These are phyloP conservation scores for Theobroma grandiflorum DNA, from an alignment of 441 rosid species.

Conservation along the genomic window DNA sequence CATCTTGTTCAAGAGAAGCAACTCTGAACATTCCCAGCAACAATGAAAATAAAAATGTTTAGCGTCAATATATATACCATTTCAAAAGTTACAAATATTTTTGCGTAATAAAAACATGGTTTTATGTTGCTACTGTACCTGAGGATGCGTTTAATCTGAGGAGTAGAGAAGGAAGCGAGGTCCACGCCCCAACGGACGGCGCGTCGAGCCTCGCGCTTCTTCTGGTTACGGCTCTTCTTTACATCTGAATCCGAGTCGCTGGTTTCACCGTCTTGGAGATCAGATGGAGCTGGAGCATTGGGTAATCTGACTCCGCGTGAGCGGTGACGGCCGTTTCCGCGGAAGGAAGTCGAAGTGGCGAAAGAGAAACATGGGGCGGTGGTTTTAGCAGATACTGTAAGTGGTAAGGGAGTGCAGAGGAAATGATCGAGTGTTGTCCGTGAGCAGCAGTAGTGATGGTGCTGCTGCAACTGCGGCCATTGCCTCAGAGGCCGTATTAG, in stretches of 20 bases:
- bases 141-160: slow-evolving; percentile 72
- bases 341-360: slow-evolving; percentile 39
- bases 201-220: slow-evolving; percentile 87
- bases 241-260: slow-evolving; percentile 58
- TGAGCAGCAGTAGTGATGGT: slow-evolving; percentile 33
- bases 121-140: slow-evolving; percentile 42
- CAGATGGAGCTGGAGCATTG: slow-evolving; percentile 38
- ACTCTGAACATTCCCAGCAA: slow-evolving; percentile 41
- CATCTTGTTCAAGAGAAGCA: slow-evolving; percentile 72
- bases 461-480: slow-evolving; percentile 47
- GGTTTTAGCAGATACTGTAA: slow-evolving; percentile 30
- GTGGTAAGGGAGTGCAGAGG: slow-evolving; percentile 27
- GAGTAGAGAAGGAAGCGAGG: slow-evolving; percentile 67
- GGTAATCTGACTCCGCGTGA: slow-evolving; percentile 44
- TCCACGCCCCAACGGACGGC: slow-evolving; percentile 87
- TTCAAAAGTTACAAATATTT: background rate
- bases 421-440: slow-evolving; percentile 29
- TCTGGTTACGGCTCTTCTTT: slow-evolving; percentile 75
- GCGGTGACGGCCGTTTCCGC: slow-evolving; percentile 35
- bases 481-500: slow-evolving; percentile 68
- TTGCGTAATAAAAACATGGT: background rate
- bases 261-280: slow-evolving; percentile 34
- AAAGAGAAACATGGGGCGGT: slow-evolving; percentile 30
- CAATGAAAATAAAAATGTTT: background rate
- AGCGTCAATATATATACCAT: background rate